phyloP scores from a whole-genome alignment of 2,329 filamentous ascomycete genomes.

The Nigrospora sphaerica region DNA sequence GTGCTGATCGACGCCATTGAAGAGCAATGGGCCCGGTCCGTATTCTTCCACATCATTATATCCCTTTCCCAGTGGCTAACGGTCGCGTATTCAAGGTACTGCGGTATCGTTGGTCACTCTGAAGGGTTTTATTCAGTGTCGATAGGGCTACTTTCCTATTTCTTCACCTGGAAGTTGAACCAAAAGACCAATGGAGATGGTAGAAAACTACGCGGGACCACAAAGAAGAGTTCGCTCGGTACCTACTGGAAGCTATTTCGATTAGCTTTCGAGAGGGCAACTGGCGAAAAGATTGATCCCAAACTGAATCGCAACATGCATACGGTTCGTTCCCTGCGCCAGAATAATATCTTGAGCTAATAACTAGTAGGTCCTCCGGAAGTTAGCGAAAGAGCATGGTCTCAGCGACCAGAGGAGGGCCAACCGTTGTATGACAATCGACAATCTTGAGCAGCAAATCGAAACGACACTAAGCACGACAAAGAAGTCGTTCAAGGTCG shows the following conservation, averaged over 20 bases:
- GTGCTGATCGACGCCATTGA: slow-evolving; percentile 1
- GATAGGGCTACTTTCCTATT: slow-evolving; percentile 5
- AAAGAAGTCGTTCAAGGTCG: slow-evolving; percentile 15
- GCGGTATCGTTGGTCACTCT: neutral
- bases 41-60: neutral
- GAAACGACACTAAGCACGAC: slow-evolving; percentile 17
- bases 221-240: slow-evolving; percentile 13
- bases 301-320: slow-evolving; percentile 10
- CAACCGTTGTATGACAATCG: slow-evolving; percentile 14
- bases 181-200: slow-evolving; percentile 8
- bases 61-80: neutral
- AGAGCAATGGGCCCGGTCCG: slow-evolving; percentile 7
- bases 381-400: slow-evolving; percentile 11
- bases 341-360: too few species aligned
- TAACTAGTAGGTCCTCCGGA: slow-evolving; percentile 11
- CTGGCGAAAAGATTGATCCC: slow-evolving; percentile 7
- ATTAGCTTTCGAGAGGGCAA: slow-evolving; percentile 15
- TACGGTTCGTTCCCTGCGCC: slow-evolving; percentile 1
- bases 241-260: slow-evolving; percentile 20
- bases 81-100: neutral
- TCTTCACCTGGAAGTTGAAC: slow-evolving; percentile 10
- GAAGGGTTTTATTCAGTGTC: neutral
- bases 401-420: slow-evolving; percentile 9
- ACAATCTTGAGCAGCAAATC: slow-evolving; percentile 15
- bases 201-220: slow-evolving; percentile 7